Base-by-base conservation (phyloP, 495 filamentous ascomycete species). In the Tetracladium setigerum region DNA sequence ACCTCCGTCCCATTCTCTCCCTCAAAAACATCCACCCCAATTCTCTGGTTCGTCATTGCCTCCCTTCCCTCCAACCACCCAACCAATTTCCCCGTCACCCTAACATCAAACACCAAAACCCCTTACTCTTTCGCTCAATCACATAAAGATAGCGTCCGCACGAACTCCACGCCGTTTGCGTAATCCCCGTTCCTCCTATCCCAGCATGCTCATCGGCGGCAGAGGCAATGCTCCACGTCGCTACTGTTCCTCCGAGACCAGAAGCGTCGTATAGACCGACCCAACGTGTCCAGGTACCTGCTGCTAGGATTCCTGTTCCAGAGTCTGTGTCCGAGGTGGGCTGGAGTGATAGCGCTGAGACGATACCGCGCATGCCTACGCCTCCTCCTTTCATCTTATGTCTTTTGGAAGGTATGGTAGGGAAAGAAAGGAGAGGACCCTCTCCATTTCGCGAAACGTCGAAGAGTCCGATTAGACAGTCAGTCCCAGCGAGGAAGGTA, bases 61-160 rank as follows among this genome's bases (percentile, higher is more conserved):
- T 74, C 71, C 27, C 92, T 75, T 0, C 90, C 88, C 12, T 65
- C 67, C 42, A 96, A 67, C 65, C 76, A 81, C 13, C 79, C 82
- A 6, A 98, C 67, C 55, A 83, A 62, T 54, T 78, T 72, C 0
- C 83, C 76, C 7, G 78, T 77, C 5, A 83, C 83, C 12, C 94
- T 74, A 22, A 96, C 70, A 66, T 98, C 92, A 66, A 89, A 96
- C 2, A 95, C 73, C 41, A 86, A 60, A 9, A 95, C 60, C 5
- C 83, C 33, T 76, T 71, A 41, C 87, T 83, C 55, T 78, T 79
- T 30, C 94, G 75, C 70, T 97, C 94, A n/a, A 81, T 84, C 13
- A 95, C 78, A 56, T 87, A 82, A 30, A 98, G 65, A 65, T 95
- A 97, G 49, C 79, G 69, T n/a, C 87, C 91, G 67, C 88, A 91